Evolutionary conservation across 257 asterid genomes (phyloP), one percentile per base, ranked within the genome.

Genomic region (Henckelia pumila): DNA sequence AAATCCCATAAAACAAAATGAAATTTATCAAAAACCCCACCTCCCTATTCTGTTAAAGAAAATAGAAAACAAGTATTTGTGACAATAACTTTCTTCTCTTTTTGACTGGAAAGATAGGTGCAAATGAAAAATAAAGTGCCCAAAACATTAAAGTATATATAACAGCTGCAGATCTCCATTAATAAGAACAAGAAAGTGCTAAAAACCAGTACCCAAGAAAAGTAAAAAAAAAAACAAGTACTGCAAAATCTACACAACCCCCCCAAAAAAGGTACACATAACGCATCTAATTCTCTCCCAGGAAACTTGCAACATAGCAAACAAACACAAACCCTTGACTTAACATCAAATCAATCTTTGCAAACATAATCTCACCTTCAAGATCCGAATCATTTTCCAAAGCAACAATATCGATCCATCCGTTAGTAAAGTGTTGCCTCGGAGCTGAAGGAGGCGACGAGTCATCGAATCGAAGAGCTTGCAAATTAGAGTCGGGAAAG

Each of bases 401-500:
- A 23, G 75, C 68, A 4, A 92, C 92, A 23, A 84, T 68, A 65
- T 88, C 95, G 64, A 90, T 75, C 99, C 99, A 93, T 2, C 99
- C 97, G 20, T 84, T 85, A 13, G 85, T 83, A 1, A 85, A 68
- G 66, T 37, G 79, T 49, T 87, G 79, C 74, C 78, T 84, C 0
- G 83, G 64, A 64, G 82, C 69, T 16, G 80, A 76, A 67, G 87
- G 77, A 68, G 81, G 81, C 58, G 83, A 67, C 0, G 91, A 73
- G 64, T 88, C 96, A 53, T 88, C 89, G 75, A 89, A 93, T 56
- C 99, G 20, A 93, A 93, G 26, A 86, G 26, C 74, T 80, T 85
- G 72, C 89, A 86, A 64, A 93, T 88, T 78, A 93, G 88, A 83
- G 95, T 79, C 47, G 97, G 97, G 64, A 93, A 88, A 76, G 99